Evolutionary conservation across 306 rosid genomes (phyloP).

Genomic region (Pyrus communis): DNA sequence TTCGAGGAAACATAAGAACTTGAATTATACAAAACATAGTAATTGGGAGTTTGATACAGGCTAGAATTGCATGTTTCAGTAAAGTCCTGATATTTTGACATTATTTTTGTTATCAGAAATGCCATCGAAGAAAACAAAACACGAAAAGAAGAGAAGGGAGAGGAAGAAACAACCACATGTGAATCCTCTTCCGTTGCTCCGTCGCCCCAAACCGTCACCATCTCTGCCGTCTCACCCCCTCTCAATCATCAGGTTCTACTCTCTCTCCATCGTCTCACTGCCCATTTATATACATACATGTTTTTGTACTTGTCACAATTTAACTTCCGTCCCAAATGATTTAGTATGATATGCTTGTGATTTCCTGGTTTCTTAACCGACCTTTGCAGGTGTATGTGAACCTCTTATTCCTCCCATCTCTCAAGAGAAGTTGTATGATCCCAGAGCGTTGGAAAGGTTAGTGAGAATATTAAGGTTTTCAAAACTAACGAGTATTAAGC

Average conservation of each 20-base stretch:
- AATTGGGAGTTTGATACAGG: too few species aligned
- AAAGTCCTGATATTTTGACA: too few species aligned
- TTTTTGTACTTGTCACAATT: too few species aligned
- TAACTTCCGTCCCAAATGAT: too few species aligned
- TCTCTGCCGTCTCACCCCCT: background rate
- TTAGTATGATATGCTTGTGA: too few species aligned
- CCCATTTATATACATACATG: too few species aligned
- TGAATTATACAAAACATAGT: too few species aligned
- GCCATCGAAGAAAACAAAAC: too few species aligned
- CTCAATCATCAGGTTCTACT: background rate
- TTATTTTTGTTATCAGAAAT: too few species aligned
- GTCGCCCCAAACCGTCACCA: background rate
- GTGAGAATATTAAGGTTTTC: slow-evolving; percentile 21
- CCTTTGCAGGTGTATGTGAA: slow-evolving; percentile 12
- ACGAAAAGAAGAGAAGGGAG: background rate
- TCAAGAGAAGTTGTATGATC: slow-evolving; percentile 59
- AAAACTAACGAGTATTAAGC: background rate
- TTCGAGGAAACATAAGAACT: too few species aligned
- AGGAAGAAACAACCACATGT: background rate
- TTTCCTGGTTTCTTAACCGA: too few species aligned
- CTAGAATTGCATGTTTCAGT: too few species aligned
- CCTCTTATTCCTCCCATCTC: slow-evolving; percentile 75
- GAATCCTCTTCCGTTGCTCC: background rate
- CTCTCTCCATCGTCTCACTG: background rate
- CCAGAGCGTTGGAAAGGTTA: slow-evolving; percentile 91